Conservation (phyloP, 2,329 filamentous ascomycete species). For the Venturiaceae sp. region DNA sequence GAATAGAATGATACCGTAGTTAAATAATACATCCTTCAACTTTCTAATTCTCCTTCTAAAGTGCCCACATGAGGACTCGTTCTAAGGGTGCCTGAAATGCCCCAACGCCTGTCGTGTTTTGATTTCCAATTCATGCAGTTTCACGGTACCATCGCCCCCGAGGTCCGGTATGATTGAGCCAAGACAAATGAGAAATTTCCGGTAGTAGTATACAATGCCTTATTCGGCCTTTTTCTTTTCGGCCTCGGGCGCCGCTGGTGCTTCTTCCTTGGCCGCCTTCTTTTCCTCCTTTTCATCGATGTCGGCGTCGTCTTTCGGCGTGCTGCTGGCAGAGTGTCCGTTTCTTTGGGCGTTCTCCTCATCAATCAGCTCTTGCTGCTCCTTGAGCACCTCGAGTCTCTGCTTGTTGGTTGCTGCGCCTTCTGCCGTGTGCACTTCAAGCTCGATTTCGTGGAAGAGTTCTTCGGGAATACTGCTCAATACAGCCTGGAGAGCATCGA, state of each 20-base stretch:
- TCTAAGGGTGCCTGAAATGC: background rate
- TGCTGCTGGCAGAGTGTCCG: constrained; percentile 41
- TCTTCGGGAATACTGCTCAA: constrained; percentile 94
- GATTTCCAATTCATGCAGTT: background rate
- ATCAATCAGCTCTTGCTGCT: constrained; percentile 95
- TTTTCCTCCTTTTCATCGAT: constrained; percentile 87
- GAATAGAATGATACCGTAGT: background rate
- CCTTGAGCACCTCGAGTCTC: constrained; percentile 92
- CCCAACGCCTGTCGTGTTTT: background rate
- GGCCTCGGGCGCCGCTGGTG: background rate
- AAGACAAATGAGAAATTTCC: background rate
- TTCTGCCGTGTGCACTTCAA: constrained; percentile 94
- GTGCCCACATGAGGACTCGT: background rate
- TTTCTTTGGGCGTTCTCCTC: constrained; percentile 92
- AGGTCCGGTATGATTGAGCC: background rate
- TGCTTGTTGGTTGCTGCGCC: constrained; percentile 98
- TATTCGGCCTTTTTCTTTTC: background rate
- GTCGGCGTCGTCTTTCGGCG: constrained; percentile 76
- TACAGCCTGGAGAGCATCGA: constrained; percentile 86
- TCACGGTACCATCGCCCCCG: background rate
- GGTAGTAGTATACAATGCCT: background rate
- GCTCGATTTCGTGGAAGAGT: constrained; percentile 97
- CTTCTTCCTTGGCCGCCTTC: background rate
- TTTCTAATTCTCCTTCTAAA: background rate
- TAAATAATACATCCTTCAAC: background rate